Conservation (phyloP, 805 yeast genomes). For the Yarrowia bubula region DNA sequence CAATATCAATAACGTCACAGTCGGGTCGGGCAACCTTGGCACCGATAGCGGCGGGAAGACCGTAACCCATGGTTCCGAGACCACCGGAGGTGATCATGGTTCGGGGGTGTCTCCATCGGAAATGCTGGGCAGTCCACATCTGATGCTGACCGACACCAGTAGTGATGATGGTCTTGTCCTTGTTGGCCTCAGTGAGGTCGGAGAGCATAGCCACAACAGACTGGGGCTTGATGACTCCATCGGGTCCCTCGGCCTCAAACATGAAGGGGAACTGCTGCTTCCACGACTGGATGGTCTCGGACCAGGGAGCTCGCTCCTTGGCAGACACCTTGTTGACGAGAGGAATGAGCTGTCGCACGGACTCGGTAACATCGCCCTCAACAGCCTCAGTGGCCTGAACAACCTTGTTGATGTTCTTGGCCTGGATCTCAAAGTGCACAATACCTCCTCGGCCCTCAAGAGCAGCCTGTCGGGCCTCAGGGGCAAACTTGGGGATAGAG, state of each 20-base stretch:
- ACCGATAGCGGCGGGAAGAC: constrained; percentile 97
- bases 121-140: constrained; percentile 99
- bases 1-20: constrained; percentile 91
- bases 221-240: constrained; percentile 75
- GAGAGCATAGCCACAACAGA: constrained; percentile 79
- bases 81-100: constrained; percentile 98
- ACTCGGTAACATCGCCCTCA: constrained; percentile 90
- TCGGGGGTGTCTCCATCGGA: constrained; percentile 90
- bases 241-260: constrained; percentile 65
- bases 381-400: constrained; percentile 91
- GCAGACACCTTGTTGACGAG: constrained; percentile 54
- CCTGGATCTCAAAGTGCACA: constrained; percentile 90
- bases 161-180: constrained; percentile 79
- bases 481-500: constrained; percentile 82
- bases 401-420: constrained; percentile 96
- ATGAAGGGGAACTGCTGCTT: constrained; percentile 80
- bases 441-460: constrained; percentile 90
- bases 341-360: constrained; percentile 71
- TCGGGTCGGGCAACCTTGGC: constrained; percentile 97
- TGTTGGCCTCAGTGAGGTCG: constrained; percentile 59
- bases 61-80: constrained; percentile 97
- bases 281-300: constrained; percentile 72
- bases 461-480: constrained; percentile 88
- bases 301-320: constrained; percentile 69
- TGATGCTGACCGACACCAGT: constrained; percentile 99